Evolutionary conservation across 2,329 filamentous ascomycete genomes (phyloP).

Genomic region (Sporothrix sp.): DNA sequence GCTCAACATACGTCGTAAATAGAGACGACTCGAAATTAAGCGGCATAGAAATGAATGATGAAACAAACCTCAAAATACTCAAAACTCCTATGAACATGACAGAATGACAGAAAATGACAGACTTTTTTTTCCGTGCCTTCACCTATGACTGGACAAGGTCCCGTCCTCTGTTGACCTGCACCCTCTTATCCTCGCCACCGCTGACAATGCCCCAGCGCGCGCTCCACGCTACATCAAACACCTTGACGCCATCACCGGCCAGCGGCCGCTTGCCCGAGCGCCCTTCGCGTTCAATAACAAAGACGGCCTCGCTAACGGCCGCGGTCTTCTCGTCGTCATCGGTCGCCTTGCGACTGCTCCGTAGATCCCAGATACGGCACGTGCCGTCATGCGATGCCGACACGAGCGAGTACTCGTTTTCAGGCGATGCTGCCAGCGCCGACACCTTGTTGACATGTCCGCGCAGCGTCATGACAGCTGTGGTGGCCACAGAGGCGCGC

Average conservation of each 20-base stretch:
- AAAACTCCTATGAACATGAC: background rate
- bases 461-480: constrained; percentile 80
- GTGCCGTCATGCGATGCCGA: constrained; percentile 89
- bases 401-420: constrained; percentile 72
- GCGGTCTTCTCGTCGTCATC: constrained; percentile 33
- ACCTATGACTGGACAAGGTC: constrained; percentile 30
- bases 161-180: constrained; percentile 76
- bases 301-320: constrained; percentile 59
- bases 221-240: constrained; percentile 84
- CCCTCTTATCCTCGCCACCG: constrained; percentile 83
- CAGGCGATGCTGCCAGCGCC: constrained; percentile 40
- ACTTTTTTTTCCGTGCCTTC: background rate
- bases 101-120: constrained; percentile 2
- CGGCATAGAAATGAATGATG: no score
- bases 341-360: constrained; percentile 52
- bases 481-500: constrained; percentile 62
- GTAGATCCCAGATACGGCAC: constrained; percentile 86
- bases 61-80: no score
- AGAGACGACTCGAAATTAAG: no score
- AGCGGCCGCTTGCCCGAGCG: constrained; percentile 51
- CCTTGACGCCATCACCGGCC: constrained; percentile 78
- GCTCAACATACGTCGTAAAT: no score
- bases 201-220: constrained; percentile 78
- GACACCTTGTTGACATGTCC: constrained; percentile 72
- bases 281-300: constrained; percentile 63